Evolutionary conservation across 345 rosid species (phyloP).

Genomic region (Hirschfeldia incana): DNA sequence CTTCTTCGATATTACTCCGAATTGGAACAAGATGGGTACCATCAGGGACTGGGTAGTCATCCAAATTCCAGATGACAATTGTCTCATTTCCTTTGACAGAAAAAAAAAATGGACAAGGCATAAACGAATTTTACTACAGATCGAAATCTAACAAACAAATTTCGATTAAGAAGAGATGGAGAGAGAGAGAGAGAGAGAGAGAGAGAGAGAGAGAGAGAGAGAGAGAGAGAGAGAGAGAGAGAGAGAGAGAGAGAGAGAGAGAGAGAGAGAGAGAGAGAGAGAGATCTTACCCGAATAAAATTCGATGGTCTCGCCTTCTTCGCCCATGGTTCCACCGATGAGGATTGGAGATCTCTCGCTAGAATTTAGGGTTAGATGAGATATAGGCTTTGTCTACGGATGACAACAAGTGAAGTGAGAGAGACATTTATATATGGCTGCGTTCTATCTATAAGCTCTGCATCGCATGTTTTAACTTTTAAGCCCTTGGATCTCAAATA

Average conservation of each 20-base stretch:
- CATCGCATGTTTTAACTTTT: too few relatives aligned
- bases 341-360: neutral
- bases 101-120: neutral
- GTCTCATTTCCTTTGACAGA: too few relatives aligned
- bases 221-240: too few relatives aligned
- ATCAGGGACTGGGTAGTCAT: neutral
- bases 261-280: too few relatives aligned
- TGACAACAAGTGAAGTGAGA: too few relatives aligned
- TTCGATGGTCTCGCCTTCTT: neutral
- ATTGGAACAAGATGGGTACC: neutral
- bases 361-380: too few relatives aligned
- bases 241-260: too few relatives aligned
- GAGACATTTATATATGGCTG: too few relatives aligned
- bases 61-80: neutral
- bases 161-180: neutral
- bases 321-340: neutral
- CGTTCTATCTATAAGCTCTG: too few relatives aligned
- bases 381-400: too few relatives aligned
- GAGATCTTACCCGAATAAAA: neutral
- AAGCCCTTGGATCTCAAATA: too few relatives aligned
- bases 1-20: neutral
- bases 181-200: neutral
- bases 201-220: too few relatives aligned
- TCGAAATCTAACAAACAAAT: neutral
- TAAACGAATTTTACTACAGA: neutral